Evolutionary conservation across 2,329 filamentous ascomycete species (phyloP).

Genomic region (Calonectria pteridis): DNA sequence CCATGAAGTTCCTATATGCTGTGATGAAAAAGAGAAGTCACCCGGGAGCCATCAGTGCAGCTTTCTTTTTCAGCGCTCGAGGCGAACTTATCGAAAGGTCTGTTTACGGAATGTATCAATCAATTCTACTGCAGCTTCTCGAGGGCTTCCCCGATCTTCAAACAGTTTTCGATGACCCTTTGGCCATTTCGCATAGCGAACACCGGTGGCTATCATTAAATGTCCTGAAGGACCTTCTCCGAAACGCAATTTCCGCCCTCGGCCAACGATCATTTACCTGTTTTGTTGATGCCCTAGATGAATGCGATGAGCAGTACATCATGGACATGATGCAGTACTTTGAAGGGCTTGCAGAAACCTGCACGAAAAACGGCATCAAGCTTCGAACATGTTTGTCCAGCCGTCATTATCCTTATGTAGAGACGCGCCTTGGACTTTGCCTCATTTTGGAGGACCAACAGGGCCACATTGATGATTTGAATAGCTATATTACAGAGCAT

Average conservation of each 20-base stretch:
- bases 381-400: constrained; percentile 56
- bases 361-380: constrained; percentile 26
- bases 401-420: constrained; percentile 60
- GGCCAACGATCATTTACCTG: not conserved
- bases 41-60: constrained; percentile 44
- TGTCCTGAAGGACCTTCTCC: constrained; percentile 41
- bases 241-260: constrained; percentile 31
- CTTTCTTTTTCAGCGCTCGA: constrained; percentile 66
- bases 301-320: constrained; percentile 58
- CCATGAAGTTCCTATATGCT: constrained; percentile 56
- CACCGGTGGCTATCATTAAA: constrained; percentile 7
- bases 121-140: constrained; percentile 61
- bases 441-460: constrained; percentile 51
- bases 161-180: constrained; percentile 42
- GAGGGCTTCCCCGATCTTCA: constrained; percentile 49
- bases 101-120: constrained; percentile 62
- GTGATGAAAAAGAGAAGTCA: constrained; percentile 24
- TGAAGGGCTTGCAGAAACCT: constrained; percentile 50
- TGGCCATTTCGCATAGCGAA: accelerated
- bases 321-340: constrained; percentile 59
- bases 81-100: constrained; percentile 60
- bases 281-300: constrained; percentile 58
- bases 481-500: constrained; percentile 46
- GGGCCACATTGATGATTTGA: constrained; percentile 53
- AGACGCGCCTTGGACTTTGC: constrained; percentile 40